A percentile compares a stretch with the other conserved stretches of the same genome.
phyloP scores from a whole-genome alignment of 2,329 filamentous ascomycete species.

The Paracorniculantispora psalliotae region DNA sequence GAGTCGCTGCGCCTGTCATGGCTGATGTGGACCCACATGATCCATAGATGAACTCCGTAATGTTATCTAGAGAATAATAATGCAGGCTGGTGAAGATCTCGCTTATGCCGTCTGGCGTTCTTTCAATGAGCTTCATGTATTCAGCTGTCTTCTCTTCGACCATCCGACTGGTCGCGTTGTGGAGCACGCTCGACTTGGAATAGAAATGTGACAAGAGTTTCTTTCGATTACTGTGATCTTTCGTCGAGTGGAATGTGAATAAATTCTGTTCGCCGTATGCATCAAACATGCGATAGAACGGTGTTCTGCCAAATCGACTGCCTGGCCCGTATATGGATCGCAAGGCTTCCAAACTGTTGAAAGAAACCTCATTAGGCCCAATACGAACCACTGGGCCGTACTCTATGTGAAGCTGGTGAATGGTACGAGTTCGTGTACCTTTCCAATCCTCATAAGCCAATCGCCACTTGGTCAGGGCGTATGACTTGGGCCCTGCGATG shows the following conservation, averaged over 20 bases:
- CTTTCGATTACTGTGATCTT: slow-evolving; percentile 44
- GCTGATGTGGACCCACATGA: slow-evolving; percentile 38
- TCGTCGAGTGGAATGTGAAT: slow-evolving; percentile 43
- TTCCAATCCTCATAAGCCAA: slow-evolving; percentile 40
- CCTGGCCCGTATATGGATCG: slow-evolving; percentile 52
- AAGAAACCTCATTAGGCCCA: slow-evolving; percentile 41
- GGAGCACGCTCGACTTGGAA: slow-evolving; percentile 41
- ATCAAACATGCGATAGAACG: slow-evolving; percentile 53
- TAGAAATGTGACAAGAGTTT: slow-evolving; percentile 49
- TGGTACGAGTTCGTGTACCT: slow-evolving; percentile 36
- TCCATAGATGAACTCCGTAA: slow-evolving; percentile 49
- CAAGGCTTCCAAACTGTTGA: slow-evolving; percentile 38
- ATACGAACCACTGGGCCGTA: slow-evolving; percentile 45
- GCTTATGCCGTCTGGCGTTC: slow-evolving; percentile 26
- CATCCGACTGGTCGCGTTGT: slow-evolving; percentile 12
- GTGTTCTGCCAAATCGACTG: slow-evolving; percentile 43
- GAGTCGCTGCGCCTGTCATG: slow-evolving; percentile 30
- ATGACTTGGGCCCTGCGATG: slow-evolving; percentile 36
- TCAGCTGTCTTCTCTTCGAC: slow-evolving; percentile 21
- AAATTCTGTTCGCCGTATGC: slow-evolving; percentile 47
- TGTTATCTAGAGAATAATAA: slow-evolving; percentile 49
- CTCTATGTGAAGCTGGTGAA: slow-evolving; percentile 37
- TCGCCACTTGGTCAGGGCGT: slow-evolving; percentile 39
- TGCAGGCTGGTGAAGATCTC: slow-evolving; percentile 47
- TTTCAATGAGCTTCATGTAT: slow-evolving; percentile 37